A percentile compares a stretch with the other conserved stretches of the same genome.
These are phyloP conservation scores for Trichaptum fuscoviolaceum DNA, from an alignment of 768 basidiomycete species.

Conservation along the genomic window DNA sequence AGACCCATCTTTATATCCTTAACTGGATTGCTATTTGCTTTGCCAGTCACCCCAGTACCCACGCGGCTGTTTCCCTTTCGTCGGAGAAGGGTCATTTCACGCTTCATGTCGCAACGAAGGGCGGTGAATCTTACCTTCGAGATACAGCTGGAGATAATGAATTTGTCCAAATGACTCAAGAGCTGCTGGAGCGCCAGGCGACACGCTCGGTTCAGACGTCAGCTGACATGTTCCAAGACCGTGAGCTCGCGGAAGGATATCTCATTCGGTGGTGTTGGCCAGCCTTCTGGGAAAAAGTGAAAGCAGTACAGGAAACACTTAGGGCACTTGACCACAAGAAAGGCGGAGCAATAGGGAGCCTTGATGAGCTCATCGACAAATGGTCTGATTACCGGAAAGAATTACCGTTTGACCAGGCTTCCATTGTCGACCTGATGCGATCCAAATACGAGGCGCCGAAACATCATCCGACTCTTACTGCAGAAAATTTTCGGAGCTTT, in stretches of 20 bases:
- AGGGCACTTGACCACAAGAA: background rate
- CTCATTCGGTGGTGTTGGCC: background rate
- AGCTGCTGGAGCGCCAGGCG: background rate
- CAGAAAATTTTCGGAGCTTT: background rate
- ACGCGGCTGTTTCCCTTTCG: background rate
- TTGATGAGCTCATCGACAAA: background rate
- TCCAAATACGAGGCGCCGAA: background rate
- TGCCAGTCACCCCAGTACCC: background rate
- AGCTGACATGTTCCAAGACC: background rate
- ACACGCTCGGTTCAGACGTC: background rate
- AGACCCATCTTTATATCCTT: background rate
- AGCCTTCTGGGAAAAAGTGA: background rate
- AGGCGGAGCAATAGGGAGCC: background rate
- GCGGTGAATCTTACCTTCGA: background rate
- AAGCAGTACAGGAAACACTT: background rate
- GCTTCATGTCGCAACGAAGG: background rate
- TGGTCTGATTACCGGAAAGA: background rate
- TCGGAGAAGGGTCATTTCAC: background rate
- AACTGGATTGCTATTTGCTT: background rate
- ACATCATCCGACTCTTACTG: background rate
- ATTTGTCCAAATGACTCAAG: background rate
- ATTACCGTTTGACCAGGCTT: background rate
- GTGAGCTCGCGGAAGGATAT: background rate
- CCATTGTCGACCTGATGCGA: background rate
- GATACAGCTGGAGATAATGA: background rate